Conservation (phyloP, 176 grass and related monocot genomes). For the Paspalum vaginatum region DNA sequence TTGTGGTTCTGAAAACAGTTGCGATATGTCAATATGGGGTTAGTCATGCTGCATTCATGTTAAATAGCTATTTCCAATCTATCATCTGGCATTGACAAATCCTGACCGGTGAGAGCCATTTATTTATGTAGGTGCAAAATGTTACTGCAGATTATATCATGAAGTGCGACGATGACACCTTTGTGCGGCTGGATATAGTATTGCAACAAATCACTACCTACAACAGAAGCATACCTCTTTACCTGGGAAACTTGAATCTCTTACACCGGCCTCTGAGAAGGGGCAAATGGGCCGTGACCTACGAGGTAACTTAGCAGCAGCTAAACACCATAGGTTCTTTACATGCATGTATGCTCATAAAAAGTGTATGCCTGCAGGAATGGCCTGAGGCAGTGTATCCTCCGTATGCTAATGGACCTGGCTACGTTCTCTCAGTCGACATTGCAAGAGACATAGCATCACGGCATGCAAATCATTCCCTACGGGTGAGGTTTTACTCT, state of each 20-base stretch:
- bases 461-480: constrained; percentile 57
- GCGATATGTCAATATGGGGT: constrained; percentile 93
- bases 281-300: constrained; percentile 89
- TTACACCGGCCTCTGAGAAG: constrained; percentile 79
- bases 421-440: constrained; percentile 66
- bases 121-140: constrained; percentile 61
- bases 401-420: constrained; percentile 90
- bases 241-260: constrained; percentile 86
- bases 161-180: constrained; percentile 94
- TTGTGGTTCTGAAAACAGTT: constrained; percentile 97
- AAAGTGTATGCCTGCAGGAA: constrained; percentile 49
- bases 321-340: not conserved
- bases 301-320: constrained; percentile 49
- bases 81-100: not conserved
- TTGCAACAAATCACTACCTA: constrained; percentile 64
- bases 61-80: not conserved
- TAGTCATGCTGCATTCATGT: constrained; percentile 23
- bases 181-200: constrained; percentile 78
- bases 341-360: not conserved
- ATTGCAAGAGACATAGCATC: constrained; percentile 66
- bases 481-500: constrained; percentile 51
- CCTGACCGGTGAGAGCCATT: not conserved
- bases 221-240: constrained; percentile 65
- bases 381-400: constrained; percentile 94
- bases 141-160: constrained; percentile 78